phyloP scores from a whole-genome alignment of 2,329 filamentous ascomycete genomes.

The Amauroascus verrucosus region DNA sequence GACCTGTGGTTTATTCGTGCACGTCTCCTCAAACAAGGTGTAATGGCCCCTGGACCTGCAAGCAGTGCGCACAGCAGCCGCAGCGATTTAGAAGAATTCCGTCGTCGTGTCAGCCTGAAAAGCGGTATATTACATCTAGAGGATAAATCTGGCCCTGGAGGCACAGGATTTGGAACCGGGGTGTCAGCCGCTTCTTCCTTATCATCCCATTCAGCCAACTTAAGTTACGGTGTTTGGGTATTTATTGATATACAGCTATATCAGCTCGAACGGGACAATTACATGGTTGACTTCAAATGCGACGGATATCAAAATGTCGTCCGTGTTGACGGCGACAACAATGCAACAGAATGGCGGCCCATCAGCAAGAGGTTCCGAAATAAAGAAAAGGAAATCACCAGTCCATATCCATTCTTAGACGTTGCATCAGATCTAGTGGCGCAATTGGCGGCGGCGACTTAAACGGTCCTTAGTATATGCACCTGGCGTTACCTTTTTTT shows the following conservation, averaged over 20 bases:
- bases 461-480: conserved; percentile 10
- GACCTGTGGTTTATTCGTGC: conserved; percentile 93
- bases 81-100: conserved; percentile 34
- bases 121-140: conserved; percentile 25
- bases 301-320: conserved; percentile 90
- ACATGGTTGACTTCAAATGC: conserved; percentile 97
- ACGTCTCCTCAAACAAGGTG: conserved; percentile 74
- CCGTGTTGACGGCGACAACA: conserved; percentile 29
- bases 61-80: conserved; percentile 32
- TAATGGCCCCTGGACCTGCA: conserved; percentile 43
- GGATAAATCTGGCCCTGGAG: conserved; percentile 24
- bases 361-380: conserved; percentile 44
- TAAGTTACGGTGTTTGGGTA: conserved; percentile 68
- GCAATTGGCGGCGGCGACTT: conserved; percentile 75
- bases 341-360: conserved; percentile 39
- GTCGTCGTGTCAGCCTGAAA: conserved; percentile 31
- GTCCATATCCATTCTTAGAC: conserved; percentile 91
- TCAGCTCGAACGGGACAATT: conserved; percentile 82
- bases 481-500: background rate
- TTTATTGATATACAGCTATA: conserved; percentile 96
- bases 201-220: conserved; percentile 36
- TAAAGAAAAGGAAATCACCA: conserved; percentile 90
- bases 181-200: conserved; percentile 36
- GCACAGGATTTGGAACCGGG: conserved; percentile 19
- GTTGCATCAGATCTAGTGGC: conserved; percentile 87